phyloP scores from a whole-genome alignment of 352 stramenopile species.

The Phytophthora vignae region DNA sequence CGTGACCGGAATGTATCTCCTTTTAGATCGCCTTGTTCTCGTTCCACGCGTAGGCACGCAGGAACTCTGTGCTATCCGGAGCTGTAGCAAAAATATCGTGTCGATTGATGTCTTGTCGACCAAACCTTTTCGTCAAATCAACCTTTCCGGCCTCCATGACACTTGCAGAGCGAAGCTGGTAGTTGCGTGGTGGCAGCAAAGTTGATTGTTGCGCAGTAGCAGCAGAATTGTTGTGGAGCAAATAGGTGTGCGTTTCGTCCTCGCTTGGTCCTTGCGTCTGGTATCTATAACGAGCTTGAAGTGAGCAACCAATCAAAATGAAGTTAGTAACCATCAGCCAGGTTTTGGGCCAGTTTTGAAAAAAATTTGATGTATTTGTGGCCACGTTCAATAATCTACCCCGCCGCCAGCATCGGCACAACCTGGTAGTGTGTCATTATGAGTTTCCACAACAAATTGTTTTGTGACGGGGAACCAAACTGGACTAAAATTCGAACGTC shows the following conservation, averaged over 20 bases:
- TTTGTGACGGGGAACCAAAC: too few species aligned
- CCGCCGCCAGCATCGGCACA: too few species aligned
- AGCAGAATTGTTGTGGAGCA: neutral
- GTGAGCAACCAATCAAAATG: neutral
- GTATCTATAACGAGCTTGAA: neutral
- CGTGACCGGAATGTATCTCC: too few species aligned
- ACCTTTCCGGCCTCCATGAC: constrained; percentile 6
- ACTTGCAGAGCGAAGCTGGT: neutral
- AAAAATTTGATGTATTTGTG: constrained; percentile 1
- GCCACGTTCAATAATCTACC: constrained; percentile 2
- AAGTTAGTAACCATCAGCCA: neutral
- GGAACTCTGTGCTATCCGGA: neutral
- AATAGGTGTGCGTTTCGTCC: neutral
- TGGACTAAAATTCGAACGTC: too few species aligned
- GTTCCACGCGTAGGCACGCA: too few species aligned
- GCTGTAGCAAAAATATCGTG: constrained; percentile 10
- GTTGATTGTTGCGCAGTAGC: neutral
- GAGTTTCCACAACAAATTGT: too few species aligned
- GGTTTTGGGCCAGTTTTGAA: neutral
- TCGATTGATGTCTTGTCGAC: neutral
- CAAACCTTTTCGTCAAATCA: neutral
- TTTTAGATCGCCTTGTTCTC: too few species aligned
- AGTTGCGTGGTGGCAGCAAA: neutral
- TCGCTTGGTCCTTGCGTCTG: neutral
- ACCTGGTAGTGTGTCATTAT: too few species aligned